Conservation (phyloP, 768 basidiomycete genomes). For the Brasilioporus rufonigricans region DNA sequence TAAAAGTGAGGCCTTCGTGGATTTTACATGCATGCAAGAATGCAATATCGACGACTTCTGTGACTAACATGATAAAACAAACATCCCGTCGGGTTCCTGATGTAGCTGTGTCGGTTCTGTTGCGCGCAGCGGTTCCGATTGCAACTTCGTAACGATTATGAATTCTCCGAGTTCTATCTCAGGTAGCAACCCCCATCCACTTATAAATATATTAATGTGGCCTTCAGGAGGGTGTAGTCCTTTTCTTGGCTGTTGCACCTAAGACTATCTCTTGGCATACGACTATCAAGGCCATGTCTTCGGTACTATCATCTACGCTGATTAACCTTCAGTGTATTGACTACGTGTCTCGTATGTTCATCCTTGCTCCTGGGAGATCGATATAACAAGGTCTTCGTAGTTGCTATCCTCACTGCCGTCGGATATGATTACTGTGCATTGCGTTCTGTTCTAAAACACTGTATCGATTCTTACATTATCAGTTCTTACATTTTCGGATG, state of each 20-base stretch:
- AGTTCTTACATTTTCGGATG: slow-evolving; percentile 9
- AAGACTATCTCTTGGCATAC: not conserved
- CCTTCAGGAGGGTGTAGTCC: not conserved
- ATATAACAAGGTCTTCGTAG: not conserved
- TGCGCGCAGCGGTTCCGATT: too few species aligned
- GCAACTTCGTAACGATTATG: too few species aligned
- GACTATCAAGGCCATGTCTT: not conserved
- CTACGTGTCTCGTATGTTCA: not conserved
- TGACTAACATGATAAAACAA: too few species aligned
- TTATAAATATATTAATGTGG: not conserved
- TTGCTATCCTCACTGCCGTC: not conserved
- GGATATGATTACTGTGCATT: not conserved
- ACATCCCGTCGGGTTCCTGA: too few species aligned
- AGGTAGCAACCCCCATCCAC: too few species aligned
- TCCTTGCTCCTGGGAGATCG: not conserved
- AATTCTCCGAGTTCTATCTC: too few species aligned
- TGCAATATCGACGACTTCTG: too few species aligned
- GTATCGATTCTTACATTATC: not conserved
- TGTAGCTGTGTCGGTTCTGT: too few species aligned
- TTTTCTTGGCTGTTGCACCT: not conserved
- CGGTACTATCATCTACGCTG: not conserved
- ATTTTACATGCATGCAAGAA: too few species aligned
- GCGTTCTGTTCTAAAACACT: not conserved
- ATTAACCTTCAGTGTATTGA: not conserved
- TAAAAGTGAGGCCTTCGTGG: too few species aligned